Base-by-base conservation (phyloP, 352 stramenopile species). In the Pythium brachiatum region DNA sequence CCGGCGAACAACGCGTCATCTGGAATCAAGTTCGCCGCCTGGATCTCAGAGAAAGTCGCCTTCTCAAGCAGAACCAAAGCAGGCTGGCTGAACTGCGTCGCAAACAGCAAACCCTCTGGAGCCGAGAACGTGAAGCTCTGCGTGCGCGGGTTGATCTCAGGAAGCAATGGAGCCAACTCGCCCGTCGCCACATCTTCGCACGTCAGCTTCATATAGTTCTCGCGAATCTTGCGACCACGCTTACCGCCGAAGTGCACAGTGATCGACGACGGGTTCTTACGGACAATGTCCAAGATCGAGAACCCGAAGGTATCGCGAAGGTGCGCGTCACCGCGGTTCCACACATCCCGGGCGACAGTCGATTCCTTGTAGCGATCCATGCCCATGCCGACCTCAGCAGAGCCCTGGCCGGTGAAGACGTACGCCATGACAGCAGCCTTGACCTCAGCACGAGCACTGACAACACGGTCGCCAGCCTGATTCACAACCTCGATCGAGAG, bases 301-400 rank as follows among this genome's bases (percentile, higher is more conserved):
- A 96, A 95, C 34, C 88, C 88, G 60, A 94, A 96, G 9, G 73
- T 92, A 13, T 78, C 66, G 32, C 68, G 70, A 29, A 96, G 64
- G 56, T 95, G 83, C 32, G 47, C 38, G 48, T 96, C 84, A 53
- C 86, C 88, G 55, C 74, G 74, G 63, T 96, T 74, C 88, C 88
- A 96, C 47, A 94, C 79, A 5, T 89, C 78, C 29, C 85, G 84
- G 20, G 86, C 86, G 23, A 89, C 67, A 0, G 67, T 34, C 6
- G 83, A 94, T 36, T 83, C 74, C 55, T 84, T 72, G 64, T 95
- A 96, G 2, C 81, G 82, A n/a, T 95, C 83, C 88, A 96, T 96
- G 34, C 88, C 88, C 86, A 96, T 95, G 20, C 86, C 86, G 4
- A 92, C 75, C 15, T 82, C 73, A 27, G 86, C 85, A 21, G 84